phyloP scores from a whole-genome alignment of 202 grass and related monocot species.

The Hordeum pubiflorum region DNA sequence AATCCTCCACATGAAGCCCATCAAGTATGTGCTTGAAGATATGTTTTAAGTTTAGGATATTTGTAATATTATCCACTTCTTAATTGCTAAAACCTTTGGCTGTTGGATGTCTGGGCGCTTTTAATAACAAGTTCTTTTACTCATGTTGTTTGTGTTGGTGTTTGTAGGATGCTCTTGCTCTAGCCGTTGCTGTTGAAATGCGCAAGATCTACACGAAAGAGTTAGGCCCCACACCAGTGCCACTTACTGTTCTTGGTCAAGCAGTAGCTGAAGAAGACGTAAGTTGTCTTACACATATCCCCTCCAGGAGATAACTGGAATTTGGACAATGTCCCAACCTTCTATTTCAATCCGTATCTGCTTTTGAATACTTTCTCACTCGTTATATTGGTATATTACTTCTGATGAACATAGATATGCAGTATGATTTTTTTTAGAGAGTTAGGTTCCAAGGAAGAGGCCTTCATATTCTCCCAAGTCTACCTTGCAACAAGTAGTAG shows the following conservation, averaged over 20 bases:
- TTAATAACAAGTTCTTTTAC: not conserved
- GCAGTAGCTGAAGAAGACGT: slow-evolving; percentile 85
- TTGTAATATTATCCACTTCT: not conserved
- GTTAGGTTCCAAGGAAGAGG: not conserved
- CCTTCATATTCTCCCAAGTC: not conserved
- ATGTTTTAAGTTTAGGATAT: not conserved
- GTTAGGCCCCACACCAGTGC: slow-evolving; percentile 68
- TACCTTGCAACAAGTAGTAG: not conserved
- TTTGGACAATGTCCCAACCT: not conserved
- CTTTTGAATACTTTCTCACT: not conserved
- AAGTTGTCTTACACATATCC: slow-evolving; percentile 15
- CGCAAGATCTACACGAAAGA: slow-evolving; percentile 74
- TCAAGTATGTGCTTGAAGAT: slow-evolving; percentile 48
- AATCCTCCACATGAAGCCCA: slow-evolving; percentile 81
- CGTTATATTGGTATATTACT: not conserved
- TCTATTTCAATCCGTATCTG: not conserved
- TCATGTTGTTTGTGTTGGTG: slow-evolving; percentile 10
- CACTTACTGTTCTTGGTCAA: slow-evolving; percentile 76
- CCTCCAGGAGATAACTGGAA: not conserved
- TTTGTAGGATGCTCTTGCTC: slow-evolving; percentile 77
- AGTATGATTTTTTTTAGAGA: not conserved
- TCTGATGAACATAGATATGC: not conserved
- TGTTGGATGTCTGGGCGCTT: not conserved
- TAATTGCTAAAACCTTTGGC: not conserved
- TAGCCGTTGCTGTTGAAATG: slow-evolving; percentile 85